Percentiles rank a stretch among this genome's conserved stretches.
phyloP scores from a whole-genome alignment of 78 protist genomes.

The Isochrysis galbana region DNA sequence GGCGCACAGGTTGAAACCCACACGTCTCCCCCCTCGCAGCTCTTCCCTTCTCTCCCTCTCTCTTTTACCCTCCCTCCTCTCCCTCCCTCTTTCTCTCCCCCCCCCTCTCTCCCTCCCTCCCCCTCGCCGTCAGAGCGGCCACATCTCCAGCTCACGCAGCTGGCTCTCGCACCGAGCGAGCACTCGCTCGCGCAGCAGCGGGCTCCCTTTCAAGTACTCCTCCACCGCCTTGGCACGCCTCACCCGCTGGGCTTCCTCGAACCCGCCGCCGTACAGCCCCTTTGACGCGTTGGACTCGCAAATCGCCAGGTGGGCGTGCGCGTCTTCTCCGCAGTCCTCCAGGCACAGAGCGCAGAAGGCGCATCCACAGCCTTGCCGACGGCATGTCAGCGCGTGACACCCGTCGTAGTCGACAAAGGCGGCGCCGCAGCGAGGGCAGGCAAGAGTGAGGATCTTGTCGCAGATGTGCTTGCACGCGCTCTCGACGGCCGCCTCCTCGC shows the following conservation, averaged over 20 bases:
- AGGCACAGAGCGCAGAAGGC: conserved; percentile 43
- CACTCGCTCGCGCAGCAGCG: neutral
- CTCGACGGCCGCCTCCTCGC: neutral
- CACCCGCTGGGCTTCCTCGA: neutral
- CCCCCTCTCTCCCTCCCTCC: too few species aligned
- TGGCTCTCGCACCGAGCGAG: neutral
- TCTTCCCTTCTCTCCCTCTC: too few species aligned
- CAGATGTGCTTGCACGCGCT: neutral
- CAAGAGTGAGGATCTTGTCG: conserved; percentile 18
- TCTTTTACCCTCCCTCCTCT: too few species aligned
- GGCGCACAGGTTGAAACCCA: too few species aligned
- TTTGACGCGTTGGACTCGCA: neutral
- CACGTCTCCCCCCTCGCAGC: too few species aligned
- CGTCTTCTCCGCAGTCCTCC: conserved; percentile 35
- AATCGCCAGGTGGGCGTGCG: conserved; percentile 22
- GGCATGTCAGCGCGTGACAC: conserved; percentile 38
- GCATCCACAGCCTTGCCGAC: neutral
- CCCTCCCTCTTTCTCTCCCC: too few species aligned
- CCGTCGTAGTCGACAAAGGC: conserved; percentile 47
- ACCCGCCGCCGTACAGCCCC: neutral
- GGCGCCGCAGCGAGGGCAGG: conserved; percentile 26
- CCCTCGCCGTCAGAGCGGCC: neutral
- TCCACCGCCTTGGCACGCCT: neutral
- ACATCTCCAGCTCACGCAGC: neutral
- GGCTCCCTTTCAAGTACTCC: neutral